Conservation (phyloP, 2,329 filamentous ascomycete species). For the Rutstroemia sp. region DNA sequence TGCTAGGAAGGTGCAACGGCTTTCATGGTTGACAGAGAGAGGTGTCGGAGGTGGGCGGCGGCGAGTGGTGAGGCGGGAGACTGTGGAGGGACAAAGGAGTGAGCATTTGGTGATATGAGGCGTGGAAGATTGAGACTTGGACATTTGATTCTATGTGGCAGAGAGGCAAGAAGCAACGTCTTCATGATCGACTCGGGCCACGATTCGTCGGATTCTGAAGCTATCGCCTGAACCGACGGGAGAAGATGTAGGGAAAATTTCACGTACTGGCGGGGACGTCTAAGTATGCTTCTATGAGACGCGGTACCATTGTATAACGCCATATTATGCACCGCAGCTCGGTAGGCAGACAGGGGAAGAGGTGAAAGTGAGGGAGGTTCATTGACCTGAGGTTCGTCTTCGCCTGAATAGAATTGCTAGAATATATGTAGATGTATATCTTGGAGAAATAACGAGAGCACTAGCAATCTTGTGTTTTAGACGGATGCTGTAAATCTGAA, state of each 20-base stretch:
- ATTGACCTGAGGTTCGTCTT: not conserved
- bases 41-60: not conserved
- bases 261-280: not conserved
- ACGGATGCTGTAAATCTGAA: too few species aligned
- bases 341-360: slow-evolving; percentile 13
- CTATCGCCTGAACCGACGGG: too few species aligned
- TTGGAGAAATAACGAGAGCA: too few species aligned
- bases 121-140: not conserved
- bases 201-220: too few species aligned
- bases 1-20: not conserved
- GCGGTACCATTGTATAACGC: slow-evolving; percentile 7
- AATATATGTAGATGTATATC: too few species aligned
- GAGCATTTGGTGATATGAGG: not conserved
- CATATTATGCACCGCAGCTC: slow-evolving; percentile 16
- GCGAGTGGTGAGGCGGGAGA: not conserved
- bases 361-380: slow-evolving; percentile 5
- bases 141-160: too few species aligned
- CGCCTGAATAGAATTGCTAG: too few species aligned
- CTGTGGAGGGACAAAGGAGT: not conserved
- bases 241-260: too few species aligned
- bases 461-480: too few species aligned
- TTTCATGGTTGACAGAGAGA: not conserved
- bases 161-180: too few species aligned
- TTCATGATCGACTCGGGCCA: too few species aligned
- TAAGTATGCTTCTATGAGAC: slow-evolving; percentile 12